A percentile compares a stretch with the other conserved stretches of the same genome.
Evolutionary conservation across 768 basidiomycete species (phyloP).

Genomic region (Cyathus striatus): DNA sequence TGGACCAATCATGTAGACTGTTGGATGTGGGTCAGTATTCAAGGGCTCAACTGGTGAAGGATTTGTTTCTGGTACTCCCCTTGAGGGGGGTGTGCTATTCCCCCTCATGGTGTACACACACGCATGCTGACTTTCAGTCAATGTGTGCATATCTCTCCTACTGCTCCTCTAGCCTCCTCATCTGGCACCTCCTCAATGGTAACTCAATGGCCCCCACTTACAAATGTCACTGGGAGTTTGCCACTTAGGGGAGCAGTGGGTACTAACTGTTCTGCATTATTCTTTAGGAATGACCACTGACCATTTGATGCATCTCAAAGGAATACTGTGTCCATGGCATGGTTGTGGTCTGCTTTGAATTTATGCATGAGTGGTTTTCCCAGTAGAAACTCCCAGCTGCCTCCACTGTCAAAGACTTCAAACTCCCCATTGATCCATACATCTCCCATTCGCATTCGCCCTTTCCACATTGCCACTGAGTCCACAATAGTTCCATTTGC

Average conservation of each 20-base stretch:
- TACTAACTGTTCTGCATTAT: constrained; percentile 1
- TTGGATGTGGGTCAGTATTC: not conserved
- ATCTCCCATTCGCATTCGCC: constrained; percentile 5
- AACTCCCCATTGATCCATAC: constrained; percentile 2
- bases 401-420: constrained; percentile 12
- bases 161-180: too few relatives aligned
- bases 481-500: constrained; percentile 8
- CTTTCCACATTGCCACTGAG: constrained; percentile 9
- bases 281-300: not conserved
- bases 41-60: too few relatives aligned
- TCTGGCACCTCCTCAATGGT: too few relatives aligned
- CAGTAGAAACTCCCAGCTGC: constrained; percentile 9
- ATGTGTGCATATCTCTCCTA: too few relatives aligned
- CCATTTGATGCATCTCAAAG: not conserved
- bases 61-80: too few relatives aligned
- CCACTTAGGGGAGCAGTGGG: too few relatives aligned
- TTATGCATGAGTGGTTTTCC: constrained; percentile 11
- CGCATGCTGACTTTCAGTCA: too few relatives aligned
- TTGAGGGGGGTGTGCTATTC: too few relatives aligned
- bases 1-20: not conserved
- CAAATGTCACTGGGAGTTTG: too few relatives aligned
- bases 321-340: constrained; percentile 4
- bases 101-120: too few relatives aligned
- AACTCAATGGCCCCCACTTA: too few relatives aligned
- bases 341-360: constrained; percentile 9